A percentile compares a stretch with the other conserved stretches of the same genome.
Evolutionary conservation across 768 basidiomycete species (phyloP).

Genomic region (Lentinus tigrinus): DNA sequence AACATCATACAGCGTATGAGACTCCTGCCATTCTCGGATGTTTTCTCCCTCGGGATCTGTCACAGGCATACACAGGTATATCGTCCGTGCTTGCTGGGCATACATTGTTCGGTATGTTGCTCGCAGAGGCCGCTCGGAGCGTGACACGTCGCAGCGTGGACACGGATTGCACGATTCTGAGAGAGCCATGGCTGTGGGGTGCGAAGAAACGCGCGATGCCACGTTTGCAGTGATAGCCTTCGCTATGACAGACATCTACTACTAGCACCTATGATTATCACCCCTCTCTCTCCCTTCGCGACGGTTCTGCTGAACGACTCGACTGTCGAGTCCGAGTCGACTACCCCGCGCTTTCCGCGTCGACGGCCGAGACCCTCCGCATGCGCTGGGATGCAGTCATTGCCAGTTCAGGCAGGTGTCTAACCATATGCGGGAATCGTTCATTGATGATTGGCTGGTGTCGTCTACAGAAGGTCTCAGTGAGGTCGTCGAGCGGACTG

Average conservation of each 20-base stretch:
- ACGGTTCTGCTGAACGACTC: no score
- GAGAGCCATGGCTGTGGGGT: not conserved
- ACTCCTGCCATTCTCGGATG: not conserved
- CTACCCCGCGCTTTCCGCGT: no score
- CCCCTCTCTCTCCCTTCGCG: no score
- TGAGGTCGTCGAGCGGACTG: not conserved
- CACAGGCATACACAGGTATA: not conserved
- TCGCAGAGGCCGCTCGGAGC: not conserved
- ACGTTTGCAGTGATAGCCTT: not conserved
- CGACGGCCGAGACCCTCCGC: no score
- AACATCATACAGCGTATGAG: not conserved
- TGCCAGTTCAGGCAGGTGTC: not conserved
- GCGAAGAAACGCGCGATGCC: not conserved
- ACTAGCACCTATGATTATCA: not conserved
- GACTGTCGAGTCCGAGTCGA: no score
- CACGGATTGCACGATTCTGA: not conserved
- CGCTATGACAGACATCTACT: not conserved
- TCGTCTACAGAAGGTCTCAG: not conserved
- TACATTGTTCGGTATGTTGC: not conserved
- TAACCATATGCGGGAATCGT: not conserved
- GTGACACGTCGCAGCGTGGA: not conserved
- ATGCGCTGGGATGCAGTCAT: no score
- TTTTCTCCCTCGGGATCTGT: not conserved
- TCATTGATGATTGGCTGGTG: no score
- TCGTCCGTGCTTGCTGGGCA: not conserved